Base-by-base conservation (phyloP, 2,329 filamentous ascomycete species). In the Zasmidium angulare region DNA sequence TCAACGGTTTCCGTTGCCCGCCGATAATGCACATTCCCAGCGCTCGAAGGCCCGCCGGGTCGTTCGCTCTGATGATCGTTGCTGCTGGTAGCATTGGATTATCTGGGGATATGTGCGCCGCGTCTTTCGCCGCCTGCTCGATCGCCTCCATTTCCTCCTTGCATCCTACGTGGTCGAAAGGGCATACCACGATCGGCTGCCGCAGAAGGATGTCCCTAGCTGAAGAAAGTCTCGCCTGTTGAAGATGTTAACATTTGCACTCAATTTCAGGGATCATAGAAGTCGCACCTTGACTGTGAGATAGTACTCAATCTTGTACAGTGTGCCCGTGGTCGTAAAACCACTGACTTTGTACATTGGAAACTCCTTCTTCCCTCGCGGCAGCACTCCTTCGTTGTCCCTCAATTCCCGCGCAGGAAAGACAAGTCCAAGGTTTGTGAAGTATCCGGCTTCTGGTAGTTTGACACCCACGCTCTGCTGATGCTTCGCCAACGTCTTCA, bases 131-230 rank as follows among this genome's bases (percentile, higher is more conserved):
- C 0, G 95, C 90, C 76, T 96, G 91, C 72, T 97, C 93, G 64
- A 99, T 98, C 40, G 93, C 93, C 69, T 96, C 93, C 91, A 99
- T 97, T 78, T 98, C 95, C 73, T 97, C 93, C 75, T 96, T 97
- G 78, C 95, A 99, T 17, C 89, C 90, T 66, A 96, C 91, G 71
- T 97, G 91, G 71, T 99, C 95, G 63, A 97, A 86, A 0, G 95
- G 93, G 70, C 93, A 98, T 53, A 98, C 95, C 31, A 98, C 91
- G 59, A 99, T 97, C 3, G 91, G 92, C 75, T 98, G 91, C 55
- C 93, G 86, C 47, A 98, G 82, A 26, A 87, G 82, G 56, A 99
- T 96, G 73, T 99, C 93, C 76, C 89, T 87, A 22, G 93, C 91
- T 49, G 89, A 89, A 54, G 89, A 91, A 76, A 98, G 82, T 76